Evolutionary conservation across 2,329 filamentous ascomycete species (phyloP).

Genomic region (Colletotrichum tabaci): DNA sequence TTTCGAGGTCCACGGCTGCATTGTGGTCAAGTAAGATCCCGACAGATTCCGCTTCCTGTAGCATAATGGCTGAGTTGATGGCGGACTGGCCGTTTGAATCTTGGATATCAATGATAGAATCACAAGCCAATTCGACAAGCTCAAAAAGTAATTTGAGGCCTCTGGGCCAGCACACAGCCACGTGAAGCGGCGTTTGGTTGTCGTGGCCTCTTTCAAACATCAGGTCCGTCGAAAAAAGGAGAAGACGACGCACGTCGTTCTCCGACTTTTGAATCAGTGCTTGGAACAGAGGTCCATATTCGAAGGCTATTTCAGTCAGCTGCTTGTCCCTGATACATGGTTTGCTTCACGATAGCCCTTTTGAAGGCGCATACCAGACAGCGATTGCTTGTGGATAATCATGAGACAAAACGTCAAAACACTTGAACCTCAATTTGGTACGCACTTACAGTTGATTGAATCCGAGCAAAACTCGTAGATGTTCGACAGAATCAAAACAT

Average conservation of each 20-base stretch:
- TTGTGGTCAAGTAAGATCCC: too few relatives aligned
- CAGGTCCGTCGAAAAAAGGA: not conserved
- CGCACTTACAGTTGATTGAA: not conserved
- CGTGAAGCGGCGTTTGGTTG: not conserved
- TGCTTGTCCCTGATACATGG: too few relatives aligned
- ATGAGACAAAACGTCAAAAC: not conserved
- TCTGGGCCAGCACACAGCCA: not conserved
- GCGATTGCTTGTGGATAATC: too few relatives aligned
- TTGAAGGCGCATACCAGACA: too few relatives aligned
- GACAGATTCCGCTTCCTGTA: not conserved
- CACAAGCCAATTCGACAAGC: not conserved
- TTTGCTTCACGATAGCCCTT: too few relatives aligned
- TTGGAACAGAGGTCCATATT: not conserved
- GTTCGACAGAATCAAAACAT: too few relatives aligned
- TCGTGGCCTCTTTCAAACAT: not conserved
- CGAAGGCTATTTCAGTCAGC: not conserved
- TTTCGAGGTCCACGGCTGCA: too few relatives aligned
- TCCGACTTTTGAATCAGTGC: slow-evolving; percentile 3
- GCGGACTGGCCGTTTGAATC: not conserved
- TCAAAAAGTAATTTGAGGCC: not conserved
- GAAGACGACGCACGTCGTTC: not conserved
- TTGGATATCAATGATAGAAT: not conserved
- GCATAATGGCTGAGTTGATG: not conserved
- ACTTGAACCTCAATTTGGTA: not conserved
- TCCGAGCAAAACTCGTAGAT: not conserved